Percentiles rank a stretch among this genome's conserved stretches.
phyloP scores from a whole-genome alignment of 2,329 filamentous ascomycete genomes.

The Neofusicoccum ribis region DNA sequence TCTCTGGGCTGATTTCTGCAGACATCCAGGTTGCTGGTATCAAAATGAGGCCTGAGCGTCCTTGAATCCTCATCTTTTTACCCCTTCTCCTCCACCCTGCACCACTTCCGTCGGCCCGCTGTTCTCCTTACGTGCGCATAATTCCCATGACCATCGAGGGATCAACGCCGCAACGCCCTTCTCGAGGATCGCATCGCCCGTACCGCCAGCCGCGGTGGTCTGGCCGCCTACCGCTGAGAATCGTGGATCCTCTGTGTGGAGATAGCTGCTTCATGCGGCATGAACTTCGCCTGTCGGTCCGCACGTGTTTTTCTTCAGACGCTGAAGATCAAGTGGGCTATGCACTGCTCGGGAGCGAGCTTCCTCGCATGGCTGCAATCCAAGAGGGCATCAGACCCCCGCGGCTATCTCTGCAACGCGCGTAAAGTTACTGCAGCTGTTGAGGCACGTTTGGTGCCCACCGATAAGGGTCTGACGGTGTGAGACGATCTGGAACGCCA shows the following conservation, averaged over 20 bases:
- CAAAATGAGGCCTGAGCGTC: neutral
- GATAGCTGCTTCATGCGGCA: neutral
- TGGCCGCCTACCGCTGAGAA: neutral
- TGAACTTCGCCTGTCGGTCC: neutral
- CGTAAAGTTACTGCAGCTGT: no score
- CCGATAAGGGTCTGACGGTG: no score
- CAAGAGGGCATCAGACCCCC: no score
- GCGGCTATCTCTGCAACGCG: no score
- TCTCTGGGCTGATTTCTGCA: neutral
- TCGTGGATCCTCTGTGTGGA: neutral
- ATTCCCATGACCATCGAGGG: no score
- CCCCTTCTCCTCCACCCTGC: no score
- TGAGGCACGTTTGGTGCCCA: no score
- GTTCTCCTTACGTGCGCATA: no score
- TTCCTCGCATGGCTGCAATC: no score
- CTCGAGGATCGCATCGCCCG: neutral
- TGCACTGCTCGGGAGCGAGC: neutral
- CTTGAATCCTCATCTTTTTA: neutral
- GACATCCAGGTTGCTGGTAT: neutral
- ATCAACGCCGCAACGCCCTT: neutral
- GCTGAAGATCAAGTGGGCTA: neutral
- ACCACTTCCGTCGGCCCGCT: no score
- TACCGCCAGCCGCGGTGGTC: neutral
- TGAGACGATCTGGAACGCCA: no score
- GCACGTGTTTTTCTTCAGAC: neutral